Evolutionary conservation across 2,329 filamentous ascomycete genomes (phyloP).

Genomic region (Talaromyces sp.): DNA sequence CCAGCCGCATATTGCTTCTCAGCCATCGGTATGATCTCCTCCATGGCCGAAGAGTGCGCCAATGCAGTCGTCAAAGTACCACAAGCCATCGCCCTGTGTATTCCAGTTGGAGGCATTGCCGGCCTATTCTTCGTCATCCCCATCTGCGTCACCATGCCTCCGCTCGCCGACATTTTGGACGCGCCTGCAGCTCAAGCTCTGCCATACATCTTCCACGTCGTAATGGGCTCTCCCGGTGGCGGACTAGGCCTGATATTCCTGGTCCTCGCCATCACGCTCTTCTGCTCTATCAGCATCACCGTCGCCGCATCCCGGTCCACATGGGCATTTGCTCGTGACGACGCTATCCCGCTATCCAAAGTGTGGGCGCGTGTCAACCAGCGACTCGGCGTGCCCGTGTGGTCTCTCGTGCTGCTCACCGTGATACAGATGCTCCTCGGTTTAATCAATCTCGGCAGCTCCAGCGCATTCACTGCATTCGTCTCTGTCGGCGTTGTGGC

Average conservation of each 20-base stretch:
- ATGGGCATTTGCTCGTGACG: conserved; percentile 44
- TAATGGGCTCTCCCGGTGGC: conserved; percentile 47
- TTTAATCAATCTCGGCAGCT: conserved; percentile 46
- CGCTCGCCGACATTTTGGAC: conserved; percentile 39
- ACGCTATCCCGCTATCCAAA: conserved; percentile 37
- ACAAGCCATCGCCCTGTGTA: conserved; percentile 47
- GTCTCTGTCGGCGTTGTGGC: conserved; percentile 54
- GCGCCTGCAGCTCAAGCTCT: conserved; percentile 46
- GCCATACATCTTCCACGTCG: conserved; percentile 46
- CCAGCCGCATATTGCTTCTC: conserved; percentile 56
- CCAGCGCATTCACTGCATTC: conserved; percentile 46
- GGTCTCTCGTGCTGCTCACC: conserved; percentile 39
- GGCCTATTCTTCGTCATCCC: conserved; percentile 55
- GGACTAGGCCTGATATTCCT: conserved; percentile 47
- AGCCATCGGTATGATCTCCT: conserved; percentile 58
- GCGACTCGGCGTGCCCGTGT: conserved; percentile 35
- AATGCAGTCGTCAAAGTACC: conserved; percentile 51
- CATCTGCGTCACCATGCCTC: conserved; percentile 48
- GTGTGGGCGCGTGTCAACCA: conserved; percentile 34
- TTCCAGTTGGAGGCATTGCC: conserved; percentile 50
- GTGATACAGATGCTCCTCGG: conserved; percentile 46
- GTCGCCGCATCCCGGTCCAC: conserved; percentile 45
- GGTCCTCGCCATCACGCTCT: conserved; percentile 47
- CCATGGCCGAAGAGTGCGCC: conserved; percentile 57
- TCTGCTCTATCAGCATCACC: conserved; percentile 52